Percentiles rank a stretch among this genome's conserved stretches.
Evolutionary conservation across 78 protist genomes (phyloP).

Genomic region (slime mould (Dictyostelium discoideum)): DNA sequence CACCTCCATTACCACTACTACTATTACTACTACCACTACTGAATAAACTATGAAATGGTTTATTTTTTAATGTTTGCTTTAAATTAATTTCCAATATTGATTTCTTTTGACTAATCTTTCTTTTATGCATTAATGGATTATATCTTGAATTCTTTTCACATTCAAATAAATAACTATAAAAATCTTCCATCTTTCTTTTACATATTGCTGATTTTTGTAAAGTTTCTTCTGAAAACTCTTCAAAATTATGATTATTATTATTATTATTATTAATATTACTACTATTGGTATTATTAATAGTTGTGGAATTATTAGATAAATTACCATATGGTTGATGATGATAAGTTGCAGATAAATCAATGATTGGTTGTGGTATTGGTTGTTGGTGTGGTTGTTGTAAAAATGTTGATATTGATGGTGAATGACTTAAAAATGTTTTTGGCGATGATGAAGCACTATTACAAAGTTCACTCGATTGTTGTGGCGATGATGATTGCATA

Average conservation of each 20-base stretch:
- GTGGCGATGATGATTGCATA: neutral
- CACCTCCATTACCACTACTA: neutral
- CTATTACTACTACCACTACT: neutral
- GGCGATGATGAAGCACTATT: constrained; percentile 3
- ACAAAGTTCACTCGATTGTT: neutral
- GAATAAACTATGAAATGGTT: neutral
- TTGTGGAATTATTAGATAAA: neutral
- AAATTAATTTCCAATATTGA: neutral
- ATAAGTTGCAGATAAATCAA: neutral
- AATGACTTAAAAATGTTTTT: constrained; percentile 7
- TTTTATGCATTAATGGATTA: constrained; percentile 34
- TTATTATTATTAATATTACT: neutral
- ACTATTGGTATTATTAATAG: neutral
- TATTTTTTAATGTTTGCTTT: neutral
- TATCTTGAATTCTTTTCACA: constrained; percentile 15
- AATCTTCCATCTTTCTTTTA: constrained; percentile 45
- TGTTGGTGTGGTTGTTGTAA: neutral
- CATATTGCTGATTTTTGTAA: constrained; percentile 6
- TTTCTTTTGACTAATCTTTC: constrained; percentile 23
- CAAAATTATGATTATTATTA: neutral
- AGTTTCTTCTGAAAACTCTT: constrained; percentile 23
- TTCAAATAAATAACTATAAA: constrained; percentile 13
- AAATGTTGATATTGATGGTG: constrained; percentile 5
- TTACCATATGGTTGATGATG: neutral
- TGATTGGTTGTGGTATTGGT: neutral